Percentiles rank a stretch among this genome's conserved stretches.
Evolutionary conservation across 2,329 filamentous ascomycete species (phyloP).

Genomic region (Bisporella sp.): DNA sequence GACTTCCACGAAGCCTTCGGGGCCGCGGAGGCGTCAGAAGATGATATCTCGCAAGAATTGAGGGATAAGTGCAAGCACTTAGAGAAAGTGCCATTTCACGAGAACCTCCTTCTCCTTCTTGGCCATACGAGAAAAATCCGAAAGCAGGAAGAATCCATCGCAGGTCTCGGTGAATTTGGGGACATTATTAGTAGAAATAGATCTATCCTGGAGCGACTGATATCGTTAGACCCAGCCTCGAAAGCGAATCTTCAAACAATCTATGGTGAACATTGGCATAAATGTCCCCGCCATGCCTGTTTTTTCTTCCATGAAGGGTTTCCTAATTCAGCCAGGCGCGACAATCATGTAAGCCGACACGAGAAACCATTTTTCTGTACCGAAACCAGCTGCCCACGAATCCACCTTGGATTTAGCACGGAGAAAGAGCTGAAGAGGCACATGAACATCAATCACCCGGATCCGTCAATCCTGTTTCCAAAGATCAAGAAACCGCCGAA

Average conservation of each 20-base stretch:
- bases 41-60: neutral
- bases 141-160: slow-evolving; percentile 5
- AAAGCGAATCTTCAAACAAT: slow-evolving; percentile 7
- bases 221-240: neutral
- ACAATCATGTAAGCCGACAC: slow-evolving; percentile 30
- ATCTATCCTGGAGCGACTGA: slow-evolving; percentile 2
- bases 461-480: slow-evolving; percentile 9
- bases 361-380: slow-evolving; percentile 31
- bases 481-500: slow-evolving; percentile 2
- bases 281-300: slow-evolving; percentile 32
- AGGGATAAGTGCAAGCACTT: neutral
- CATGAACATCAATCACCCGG: slow-evolving; percentile 4
- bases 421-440: slow-evolving; percentile 12
- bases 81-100: slow-evolving; percentile 1
- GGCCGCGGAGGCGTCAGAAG: neutral
- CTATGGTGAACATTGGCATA: slow-evolving; percentile 31
- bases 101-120: slow-evolving; percentile 5
- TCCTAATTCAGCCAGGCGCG: slow-evolving; percentile 19
- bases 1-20: slow-evolving; percentile 1
- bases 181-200: slow-evolving; percentile 2
- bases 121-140: slow-evolving; percentile 4
- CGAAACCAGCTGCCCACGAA: slow-evolving; percentile 5
- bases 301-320: slow-evolving; percentile 35
- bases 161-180: slow-evolving; percentile 7
- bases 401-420: slow-evolving; percentile 7